Conservation (phyloP, 441 rosid species). For the Brassica balearica region DNA sequence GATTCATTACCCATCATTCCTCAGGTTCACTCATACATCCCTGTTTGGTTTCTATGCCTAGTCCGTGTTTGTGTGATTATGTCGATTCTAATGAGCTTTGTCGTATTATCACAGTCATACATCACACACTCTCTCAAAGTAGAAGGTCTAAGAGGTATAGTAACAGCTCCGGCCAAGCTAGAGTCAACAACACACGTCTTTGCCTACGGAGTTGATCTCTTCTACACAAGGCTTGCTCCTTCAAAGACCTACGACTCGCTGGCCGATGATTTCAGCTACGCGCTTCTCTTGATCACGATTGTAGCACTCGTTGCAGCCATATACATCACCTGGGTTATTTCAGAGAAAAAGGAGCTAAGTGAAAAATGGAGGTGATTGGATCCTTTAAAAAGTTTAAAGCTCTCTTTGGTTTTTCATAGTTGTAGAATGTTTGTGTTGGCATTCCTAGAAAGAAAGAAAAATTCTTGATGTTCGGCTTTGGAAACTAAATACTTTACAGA, state of each 20-base stretch:
- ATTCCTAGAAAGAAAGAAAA: slow-evolving; percentile 12
- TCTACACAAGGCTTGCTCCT: slow-evolving; percentile 92
- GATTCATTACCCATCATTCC: slow-evolving; percentile 94
- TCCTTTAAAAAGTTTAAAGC: background rate
- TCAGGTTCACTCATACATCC: slow-evolving; percentile 56
- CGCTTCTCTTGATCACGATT: slow-evolving; percentile 89
- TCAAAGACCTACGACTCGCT: slow-evolving; percentile 98
- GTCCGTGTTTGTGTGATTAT: too few relatives aligned
- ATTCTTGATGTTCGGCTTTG: slow-evolving; percentile 36
- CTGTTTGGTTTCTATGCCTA: background rate
- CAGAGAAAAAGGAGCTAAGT: slow-evolving; percentile 89
- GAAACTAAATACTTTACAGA: slow-evolving; percentile 30
- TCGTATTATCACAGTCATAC: slow-evolving; percentile 66
- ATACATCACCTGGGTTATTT: slow-evolving; percentile 83
- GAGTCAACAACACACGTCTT: slow-evolving; percentile 97
- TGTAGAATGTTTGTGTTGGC: slow-evolving; percentile 37
- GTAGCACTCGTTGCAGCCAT: slow-evolving; percentile 87
- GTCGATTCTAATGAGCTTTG: slow-evolving; percentile 4
- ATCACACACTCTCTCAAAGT: slow-evolving; percentile 82
- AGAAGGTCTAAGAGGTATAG: slow-evolving; percentile 85
- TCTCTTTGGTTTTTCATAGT: slow-evolving; percentile 18
- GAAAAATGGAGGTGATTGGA: slow-evolving; percentile 89
- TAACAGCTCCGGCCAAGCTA: slow-evolving; percentile 92
- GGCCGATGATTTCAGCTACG: slow-evolving; percentile 96
- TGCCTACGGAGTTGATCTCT: slow-evolving; percentile 91